phyloP scores from a whole-genome alignment of 768 basidiomycete genomes.

The Pleurotus giganteus region DNA sequence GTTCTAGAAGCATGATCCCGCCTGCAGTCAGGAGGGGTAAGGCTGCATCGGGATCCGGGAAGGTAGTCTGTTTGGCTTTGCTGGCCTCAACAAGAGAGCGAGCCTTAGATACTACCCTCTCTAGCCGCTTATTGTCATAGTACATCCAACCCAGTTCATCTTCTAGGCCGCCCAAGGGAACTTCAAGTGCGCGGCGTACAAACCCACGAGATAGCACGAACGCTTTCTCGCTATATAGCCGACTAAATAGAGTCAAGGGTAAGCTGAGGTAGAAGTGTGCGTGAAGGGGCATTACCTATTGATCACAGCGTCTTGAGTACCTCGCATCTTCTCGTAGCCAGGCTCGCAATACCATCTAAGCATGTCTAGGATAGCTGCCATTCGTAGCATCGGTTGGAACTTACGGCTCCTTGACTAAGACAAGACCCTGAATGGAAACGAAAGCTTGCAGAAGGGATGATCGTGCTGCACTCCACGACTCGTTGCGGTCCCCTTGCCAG shows the following conservation, averaged over 20 bases:
- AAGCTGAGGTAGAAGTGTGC: conserved; percentile 7
- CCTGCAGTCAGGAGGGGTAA: conserved; percentile 79
- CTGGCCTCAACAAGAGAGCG: conserved; percentile 68
- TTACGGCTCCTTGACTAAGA: conserved; percentile 89
- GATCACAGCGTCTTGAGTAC: conserved; percentile 85
- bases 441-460: conserved; percentile 90
- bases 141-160: conserved; percentile 76
- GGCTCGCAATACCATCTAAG: conserved; percentile 88
- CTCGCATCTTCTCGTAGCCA: conserved; percentile 88
- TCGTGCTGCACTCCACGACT: conserved; percentile 81
- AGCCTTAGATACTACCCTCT: conserved; percentile 66
- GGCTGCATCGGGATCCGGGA: conserved; percentile 42
- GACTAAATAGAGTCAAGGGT: conserved; percentile 42
- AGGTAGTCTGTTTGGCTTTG: conserved; percentile 28
- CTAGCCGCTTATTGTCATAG: conserved; percentile 57
- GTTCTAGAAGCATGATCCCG: conserved; percentile 73
- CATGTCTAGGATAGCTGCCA: conserved; percentile 1
- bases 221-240: conserved; percentile 91
- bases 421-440: conserved; percentile 91
- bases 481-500: conserved; percentile 86
- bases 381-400: conserved; percentile 25
- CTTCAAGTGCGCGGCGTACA: conserved; percentile 83
- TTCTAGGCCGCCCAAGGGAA: conserved; percentile 70
- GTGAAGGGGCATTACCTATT: conserved; percentile 56
- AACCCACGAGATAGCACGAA: conserved; percentile 89